Base-by-base conservation (phyloP, 148 eudicot species). In the Rhododendron ferrugineum region DNA sequence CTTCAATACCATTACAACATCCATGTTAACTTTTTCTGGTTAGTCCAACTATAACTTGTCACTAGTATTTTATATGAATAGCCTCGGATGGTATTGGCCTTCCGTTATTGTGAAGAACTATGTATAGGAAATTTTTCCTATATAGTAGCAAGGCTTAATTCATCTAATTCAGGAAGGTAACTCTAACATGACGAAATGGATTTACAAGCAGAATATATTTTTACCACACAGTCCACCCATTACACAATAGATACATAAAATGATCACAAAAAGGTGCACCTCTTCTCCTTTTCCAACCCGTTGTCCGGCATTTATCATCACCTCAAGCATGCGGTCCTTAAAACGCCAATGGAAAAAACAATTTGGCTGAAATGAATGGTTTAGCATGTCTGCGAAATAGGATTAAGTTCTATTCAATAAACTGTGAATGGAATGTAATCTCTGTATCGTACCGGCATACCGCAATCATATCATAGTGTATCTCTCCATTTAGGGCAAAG, bases 301-400 rank as follows among this genome's bases (percentile, higher is more conserved):
- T 86, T 91, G 96, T 77, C 99, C 98, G 79, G 99, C 96, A 92
- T 97, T 95, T 85, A 93, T 94, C 99, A 97, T 92, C 86, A 97
- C 99, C 91, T 95, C 99, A 86, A 97, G 94, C 99, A 97, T 95
- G 79, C 98, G 93, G 78, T 97, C 99, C 90, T 90, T 97, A 87
- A 90, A 97, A 81, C 99, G 99, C 99, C 99, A 97, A 88, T 97
- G 98, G 86, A 95, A 94, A 88, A 95, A 97, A 84, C 98, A 95
- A 92, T 97, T 97, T 82, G 99, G 98, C 87, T 90, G 93, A 86
- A 92, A 97, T 73, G 99, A 97, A 87, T 97, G 99, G 88, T 94
- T 95, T 87, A 97, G 86, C 99, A 95, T 97, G 88, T 97, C 99
- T 97, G 92, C 88, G 85, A 88, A 85, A 85, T 68, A 84, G 15